These are phyloP conservation scores for Alternaria gaisen DNA, from an alignment of 2,329 filamentous ascomycete species.

Conservation along the genomic window DNA sequence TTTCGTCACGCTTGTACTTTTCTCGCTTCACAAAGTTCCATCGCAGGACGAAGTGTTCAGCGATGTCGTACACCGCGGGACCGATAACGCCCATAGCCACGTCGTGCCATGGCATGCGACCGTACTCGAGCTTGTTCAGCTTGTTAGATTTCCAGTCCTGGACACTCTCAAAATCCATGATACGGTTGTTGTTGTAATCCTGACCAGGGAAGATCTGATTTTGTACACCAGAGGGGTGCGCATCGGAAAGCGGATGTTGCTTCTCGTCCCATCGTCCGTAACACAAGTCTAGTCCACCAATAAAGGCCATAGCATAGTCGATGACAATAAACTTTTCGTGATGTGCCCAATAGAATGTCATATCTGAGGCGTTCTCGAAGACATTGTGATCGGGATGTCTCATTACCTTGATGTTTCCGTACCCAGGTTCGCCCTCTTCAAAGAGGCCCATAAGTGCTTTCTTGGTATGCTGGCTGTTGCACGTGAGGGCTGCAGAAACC, in stretches of 20 bases:
- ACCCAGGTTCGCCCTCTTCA: slow-evolving; percentile 79
- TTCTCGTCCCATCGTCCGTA: slow-evolving; percentile 93
- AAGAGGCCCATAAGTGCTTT: slow-evolving; percentile 83
- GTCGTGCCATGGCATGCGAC: slow-evolving; percentile 98
- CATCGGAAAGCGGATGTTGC: slow-evolving; percentile 85
- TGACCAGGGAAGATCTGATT: slow-evolving; percentile 94
- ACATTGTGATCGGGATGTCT: slow-evolving; percentile 95
- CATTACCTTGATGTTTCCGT: slow-evolving; percentile 89
- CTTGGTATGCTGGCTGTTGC: slow-evolving; percentile 93
- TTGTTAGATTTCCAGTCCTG: slow-evolving; percentile 93
- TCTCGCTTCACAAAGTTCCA: slow-evolving; percentile 98
- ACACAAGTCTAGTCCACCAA: slow-evolving; percentile 92
- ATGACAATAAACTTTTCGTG: slow-evolving; percentile 98
- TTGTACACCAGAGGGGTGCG: slow-evolving; percentile 82
- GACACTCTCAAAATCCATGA: slow-evolving; percentile 94
- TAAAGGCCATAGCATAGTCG: slow-evolving; percentile 89
- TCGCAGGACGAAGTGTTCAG: slow-evolving; percentile 90
- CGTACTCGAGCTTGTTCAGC: slow-evolving; percentile 87
- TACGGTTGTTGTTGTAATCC: slow-evolving; percentile 96
- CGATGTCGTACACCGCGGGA: slow-evolving; percentile 90
- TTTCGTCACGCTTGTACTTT: slow-evolving; percentile 90
- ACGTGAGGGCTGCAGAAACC: slow-evolving; percentile 69
- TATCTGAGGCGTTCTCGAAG: slow-evolving; percentile 90
- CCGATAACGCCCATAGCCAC: slow-evolving; percentile 92
- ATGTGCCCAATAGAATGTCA: slow-evolving; percentile 98